phyloP scores from a whole-genome alignment of 495 filamentous ascomycete genomes.

The Jackrogersella minutella region DNA sequence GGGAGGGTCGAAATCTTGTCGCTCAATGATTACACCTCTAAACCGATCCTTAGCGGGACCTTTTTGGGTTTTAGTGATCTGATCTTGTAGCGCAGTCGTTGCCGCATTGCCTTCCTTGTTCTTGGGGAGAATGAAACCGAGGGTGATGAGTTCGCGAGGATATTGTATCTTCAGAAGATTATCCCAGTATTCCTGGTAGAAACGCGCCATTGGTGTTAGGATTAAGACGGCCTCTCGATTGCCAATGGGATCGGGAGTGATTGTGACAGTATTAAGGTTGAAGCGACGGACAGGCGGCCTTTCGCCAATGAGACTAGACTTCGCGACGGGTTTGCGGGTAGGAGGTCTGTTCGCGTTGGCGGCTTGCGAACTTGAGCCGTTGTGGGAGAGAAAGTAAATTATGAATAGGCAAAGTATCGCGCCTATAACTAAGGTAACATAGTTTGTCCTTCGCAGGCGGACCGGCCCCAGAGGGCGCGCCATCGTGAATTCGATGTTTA shows the following conservation, averaged over 20 bases:
- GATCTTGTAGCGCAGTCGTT: constrained; percentile 79
- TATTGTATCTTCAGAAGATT: constrained; percentile 86
- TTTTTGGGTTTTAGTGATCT: constrained; percentile 82
- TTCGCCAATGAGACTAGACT: constrained; percentile 64
- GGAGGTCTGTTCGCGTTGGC: constrained; percentile 72
- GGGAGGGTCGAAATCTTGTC: constrained; percentile 93
- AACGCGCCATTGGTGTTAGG: constrained; percentile 89
- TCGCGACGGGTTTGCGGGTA: constrained; percentile 83
- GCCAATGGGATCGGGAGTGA: constrained; percentile 71
- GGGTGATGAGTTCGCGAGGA: constrained; percentile 90
- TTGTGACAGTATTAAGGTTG: constrained; percentile 91
- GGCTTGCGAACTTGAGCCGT: constrained; percentile 51
- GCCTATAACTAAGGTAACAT: constrained; percentile 59
- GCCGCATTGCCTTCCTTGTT: constrained; percentile 87
- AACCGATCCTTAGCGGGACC: constrained; percentile 84
- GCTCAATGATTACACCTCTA: constrained; percentile 87
- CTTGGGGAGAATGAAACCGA: constrained; percentile 97
- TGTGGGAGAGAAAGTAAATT: constrained; percentile 55
- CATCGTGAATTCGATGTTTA: constrained; percentile 46
- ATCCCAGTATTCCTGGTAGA: constrained; percentile 95
- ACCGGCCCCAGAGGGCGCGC: constrained; percentile 64
- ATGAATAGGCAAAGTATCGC: constrained; percentile 61
- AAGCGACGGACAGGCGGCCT: constrained; percentile 93
- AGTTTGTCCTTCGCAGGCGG: constrained; percentile 63
- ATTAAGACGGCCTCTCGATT: constrained; percentile 90